phyloP scores from a whole-genome alignment of 257 asterid genomes.

The Fraxinus excelsior region DNA sequence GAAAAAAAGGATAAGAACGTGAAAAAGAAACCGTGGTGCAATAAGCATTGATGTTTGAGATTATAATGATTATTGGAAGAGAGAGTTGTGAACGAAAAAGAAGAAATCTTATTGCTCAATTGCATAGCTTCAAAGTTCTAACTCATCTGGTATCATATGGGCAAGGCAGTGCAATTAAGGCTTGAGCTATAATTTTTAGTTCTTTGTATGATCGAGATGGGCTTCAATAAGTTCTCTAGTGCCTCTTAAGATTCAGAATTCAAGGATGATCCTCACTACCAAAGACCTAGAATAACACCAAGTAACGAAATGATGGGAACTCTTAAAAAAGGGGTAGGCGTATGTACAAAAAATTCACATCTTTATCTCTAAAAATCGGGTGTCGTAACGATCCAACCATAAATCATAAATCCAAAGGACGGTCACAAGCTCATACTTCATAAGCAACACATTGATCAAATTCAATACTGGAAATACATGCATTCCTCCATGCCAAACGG shows the following conservation, averaged over 20 bases:
- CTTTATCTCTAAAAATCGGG: not conserved
- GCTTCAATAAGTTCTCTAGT: not conserved
- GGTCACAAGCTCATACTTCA: not conserved
- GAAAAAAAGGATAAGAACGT: not conserved
- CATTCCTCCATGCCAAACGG: not conserved
- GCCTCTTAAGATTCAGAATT: not conserved
- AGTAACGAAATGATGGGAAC: not conserved
- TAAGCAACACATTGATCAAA: no score
- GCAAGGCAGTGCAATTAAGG: not conserved
- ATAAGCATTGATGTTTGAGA: not conserved
- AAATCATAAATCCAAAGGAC: no score
- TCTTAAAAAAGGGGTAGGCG: not conserved
- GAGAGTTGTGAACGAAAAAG: not conserved
- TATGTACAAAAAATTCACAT: not conserved
- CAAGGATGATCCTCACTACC: not conserved
- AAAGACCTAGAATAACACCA: not conserved
- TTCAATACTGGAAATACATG: not conserved
- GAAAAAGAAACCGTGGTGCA: not conserved
- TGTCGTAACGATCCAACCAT: not conserved
- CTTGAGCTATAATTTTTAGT: not conserved
- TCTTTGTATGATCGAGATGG: not conserved
- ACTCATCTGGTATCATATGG: not conserved
- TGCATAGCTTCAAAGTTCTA: not conserved
- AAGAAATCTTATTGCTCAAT: not conserved
- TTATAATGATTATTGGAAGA: not conserved